Conservation (phyloP, 1,284 basidiomycete species). For the Rhizopogon hawkerae region DNA sequence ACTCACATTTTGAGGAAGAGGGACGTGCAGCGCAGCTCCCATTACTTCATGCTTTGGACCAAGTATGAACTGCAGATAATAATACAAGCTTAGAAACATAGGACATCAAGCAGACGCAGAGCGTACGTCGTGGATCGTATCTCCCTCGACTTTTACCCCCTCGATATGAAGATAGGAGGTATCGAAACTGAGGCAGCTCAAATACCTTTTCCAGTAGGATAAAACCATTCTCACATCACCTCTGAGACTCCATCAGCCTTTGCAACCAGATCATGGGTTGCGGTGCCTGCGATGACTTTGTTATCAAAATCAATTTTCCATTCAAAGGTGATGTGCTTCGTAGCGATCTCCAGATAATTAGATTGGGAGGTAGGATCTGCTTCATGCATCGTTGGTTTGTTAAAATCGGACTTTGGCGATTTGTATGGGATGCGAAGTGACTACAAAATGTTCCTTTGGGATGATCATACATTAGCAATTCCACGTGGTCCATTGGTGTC, state of each 20-base stretch:
- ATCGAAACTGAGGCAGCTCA: slow-evolving; percentile 58
- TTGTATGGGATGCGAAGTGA: neutral
- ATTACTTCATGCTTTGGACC: slow-evolving; percentile 57
- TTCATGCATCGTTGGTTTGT: slow-evolving; percentile 2
- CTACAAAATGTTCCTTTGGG: too few species aligned
- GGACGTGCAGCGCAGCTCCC: slow-evolving; percentile 60
- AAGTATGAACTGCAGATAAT: slow-evolving; percentile 37
- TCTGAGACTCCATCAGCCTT: slow-evolving; percentile 54
- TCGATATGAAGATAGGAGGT: slow-evolving; percentile 65
- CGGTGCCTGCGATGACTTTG: slow-evolving; percentile 64
- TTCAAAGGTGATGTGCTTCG: slow-evolving; percentile 65
- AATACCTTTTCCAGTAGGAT: neutral
- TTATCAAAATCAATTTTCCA: slow-evolving; percentile 80
- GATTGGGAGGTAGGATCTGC: slow-evolving; percentile 61
- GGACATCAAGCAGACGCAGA: neutral
- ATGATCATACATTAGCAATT: too few species aligned
- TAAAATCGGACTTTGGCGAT: neutral
- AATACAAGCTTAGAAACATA: slow-evolving; percentile 2
- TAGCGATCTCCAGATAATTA: slow-evolving; percentile 68
- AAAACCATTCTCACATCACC: slow-evolving; percentile 45
- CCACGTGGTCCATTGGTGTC: neutral
- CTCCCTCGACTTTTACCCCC: slow-evolving; percentile 50
- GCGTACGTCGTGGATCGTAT: slow-evolving; percentile 34
- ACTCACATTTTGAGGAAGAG: slow-evolving; percentile 36
- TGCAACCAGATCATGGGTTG: slow-evolving; percentile 58